Evolutionary conservation across 2,329 filamentous ascomycete species (phyloP).

Genomic region (Clonostachys chloroleuca): DNA sequence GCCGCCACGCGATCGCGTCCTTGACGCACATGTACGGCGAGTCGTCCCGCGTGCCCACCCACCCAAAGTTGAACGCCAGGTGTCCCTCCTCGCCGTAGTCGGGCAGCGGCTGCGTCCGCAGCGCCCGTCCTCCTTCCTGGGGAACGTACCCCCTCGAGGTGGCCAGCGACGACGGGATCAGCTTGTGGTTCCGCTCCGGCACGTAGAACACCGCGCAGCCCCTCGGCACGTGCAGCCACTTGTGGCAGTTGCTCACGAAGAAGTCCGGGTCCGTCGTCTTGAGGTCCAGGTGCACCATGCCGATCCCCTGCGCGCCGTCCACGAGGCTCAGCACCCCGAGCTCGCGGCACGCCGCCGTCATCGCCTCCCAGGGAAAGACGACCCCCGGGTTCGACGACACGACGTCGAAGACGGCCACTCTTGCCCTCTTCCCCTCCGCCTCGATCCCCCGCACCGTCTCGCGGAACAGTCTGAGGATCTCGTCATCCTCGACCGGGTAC

Average conservation of each 20-base stretch:
- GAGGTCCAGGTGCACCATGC: slow-evolving; percentile 72
- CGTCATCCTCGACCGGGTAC: slow-evolving; percentile 68
- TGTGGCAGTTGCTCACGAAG: slow-evolving; percentile 82
- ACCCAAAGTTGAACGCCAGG: slow-evolving; percentile 72
- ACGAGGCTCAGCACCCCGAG: slow-evolving; percentile 68
- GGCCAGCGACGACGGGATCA: slow-evolving; percentile 71
- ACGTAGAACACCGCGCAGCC: slow-evolving; percentile 80
- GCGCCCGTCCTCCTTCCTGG: slow-evolving; percentile 12
- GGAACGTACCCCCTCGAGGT: slow-evolving; percentile 76
- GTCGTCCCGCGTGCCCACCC: slow-evolving; percentile 70
- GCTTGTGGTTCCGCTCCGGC: slow-evolving; percentile 66
- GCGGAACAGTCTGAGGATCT: slow-evolving; percentile 58
- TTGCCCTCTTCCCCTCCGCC: slow-evolving; percentile 55
- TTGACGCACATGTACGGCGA: slow-evolving; percentile 68
- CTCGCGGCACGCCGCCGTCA: slow-evolving; percentile 61
- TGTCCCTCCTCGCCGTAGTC: slow-evolving; percentile 46
- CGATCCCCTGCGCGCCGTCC: slow-evolving; percentile 82
- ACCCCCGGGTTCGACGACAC: slow-evolving; percentile 77
- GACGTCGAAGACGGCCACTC: slow-evolving; percentile 71
- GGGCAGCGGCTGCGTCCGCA: slow-evolving; percentile 29
- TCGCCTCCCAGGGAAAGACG: slow-evolving; percentile 68
- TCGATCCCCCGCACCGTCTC: slow-evolving; percentile 48
- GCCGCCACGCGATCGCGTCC: slow-evolving; percentile 67
- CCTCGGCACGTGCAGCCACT: slow-evolving; percentile 82
- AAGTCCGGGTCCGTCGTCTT: slow-evolving; percentile 70